Base-by-base conservation (phyloP, 208 protist genomes). In the Endotrypanum monterogeii region DNA sequence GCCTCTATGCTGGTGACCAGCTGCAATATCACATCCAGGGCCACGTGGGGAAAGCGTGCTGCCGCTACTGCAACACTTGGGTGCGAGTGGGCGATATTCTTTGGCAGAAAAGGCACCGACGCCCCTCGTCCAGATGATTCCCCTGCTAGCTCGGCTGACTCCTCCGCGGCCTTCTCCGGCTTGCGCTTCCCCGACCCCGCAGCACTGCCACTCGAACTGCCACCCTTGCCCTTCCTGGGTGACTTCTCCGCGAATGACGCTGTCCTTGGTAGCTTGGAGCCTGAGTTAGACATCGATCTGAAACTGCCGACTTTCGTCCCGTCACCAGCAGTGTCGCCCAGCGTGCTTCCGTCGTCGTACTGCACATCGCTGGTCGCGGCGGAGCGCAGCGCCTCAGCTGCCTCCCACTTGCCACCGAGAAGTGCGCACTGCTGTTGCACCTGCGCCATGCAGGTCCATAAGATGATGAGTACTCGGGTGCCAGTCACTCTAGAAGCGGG, bases 41-140 rank as follows among this genome's bases (percentile, higher is more conserved):
- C 67, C 32, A 85, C 62, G 55, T 79, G 70, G 11, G 71, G 74
- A 54, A 88, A 83, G 50, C 75, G 81, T 32, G 25, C 46, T 0
- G 58, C 58, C 56, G 84, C 75, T 66, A 82, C 74, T 41, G 56
- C 56, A 37, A 86, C 87, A 12, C 82, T 85, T 20, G 76, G 70
- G 56, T 78, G 71, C 14, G 37, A 61, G 73, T 82, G 72, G 1
- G 72, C 54, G 28, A 82, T 63, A 48, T 23, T 66, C 0, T 11
- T 55, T 1, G 76, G 61, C 55, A 73, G 44, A 9, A 20, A 0
- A 14, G 55, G 32, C 35, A 52, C 65, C 1, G 57, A 18, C 44
- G 44, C 63, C 1, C 25, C 55, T 35, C 48, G 20, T 18, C 30
- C 46, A 1, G 50, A 30, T 50, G 30, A 30, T 23, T 70, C 50